These are phyloP conservation scores for Ulota crispa DNA, from an alignment of 225 moss, liverwort and hornwort genomes.

Conservation along the genomic window DNA sequence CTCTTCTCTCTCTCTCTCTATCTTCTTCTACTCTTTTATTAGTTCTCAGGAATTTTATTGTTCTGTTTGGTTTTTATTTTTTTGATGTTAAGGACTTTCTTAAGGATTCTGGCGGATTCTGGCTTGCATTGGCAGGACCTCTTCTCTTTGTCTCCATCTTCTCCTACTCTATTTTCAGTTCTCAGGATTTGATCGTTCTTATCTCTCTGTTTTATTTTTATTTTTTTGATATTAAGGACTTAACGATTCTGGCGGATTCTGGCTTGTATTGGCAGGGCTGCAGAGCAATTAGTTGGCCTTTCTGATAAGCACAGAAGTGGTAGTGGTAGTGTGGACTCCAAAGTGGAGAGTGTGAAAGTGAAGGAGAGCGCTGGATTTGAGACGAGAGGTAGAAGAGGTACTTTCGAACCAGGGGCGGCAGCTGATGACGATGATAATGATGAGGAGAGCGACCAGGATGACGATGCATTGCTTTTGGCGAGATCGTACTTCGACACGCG, in stretches of 20 bases:
- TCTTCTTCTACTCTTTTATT: too few species aligned
- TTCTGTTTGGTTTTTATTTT: too few species aligned
- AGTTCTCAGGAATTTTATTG: too few species aligned
- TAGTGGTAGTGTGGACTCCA: not conserved
- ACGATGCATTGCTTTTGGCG: slow-evolving; percentile 74
- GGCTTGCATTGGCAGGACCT: slow-evolving; percentile 51
- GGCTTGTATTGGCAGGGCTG: slow-evolving; percentile 64
- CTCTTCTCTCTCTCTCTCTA: too few species aligned
- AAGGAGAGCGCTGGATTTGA: slow-evolving; percentile 68
- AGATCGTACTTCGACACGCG: slow-evolving; percentile 87
- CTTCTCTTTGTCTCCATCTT: too few species aligned
- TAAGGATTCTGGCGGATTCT: not conserved
- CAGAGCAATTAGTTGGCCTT: slow-evolving; percentile 86
- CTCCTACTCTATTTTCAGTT: too few species aligned
- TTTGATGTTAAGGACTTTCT: too few species aligned
- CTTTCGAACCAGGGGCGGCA: slow-evolving; percentile 27
- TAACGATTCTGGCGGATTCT: not conserved
- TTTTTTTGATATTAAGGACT: not conserved
- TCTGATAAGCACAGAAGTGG: slow-evolving; percentile 51
- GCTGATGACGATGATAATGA: slow-evolving; percentile 45
- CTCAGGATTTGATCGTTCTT: too few species aligned
- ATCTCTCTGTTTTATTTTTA: too few species aligned
- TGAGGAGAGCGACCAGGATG: slow-evolving; percentile 75
- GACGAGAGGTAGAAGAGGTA: slow-evolving; percentile 26
- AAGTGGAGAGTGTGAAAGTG: slow-evolving; percentile 47